phyloP scores from a whole-genome alignment of 2,329 filamentous ascomycete species.

The Mycosphaerella arachidis region DNA sequence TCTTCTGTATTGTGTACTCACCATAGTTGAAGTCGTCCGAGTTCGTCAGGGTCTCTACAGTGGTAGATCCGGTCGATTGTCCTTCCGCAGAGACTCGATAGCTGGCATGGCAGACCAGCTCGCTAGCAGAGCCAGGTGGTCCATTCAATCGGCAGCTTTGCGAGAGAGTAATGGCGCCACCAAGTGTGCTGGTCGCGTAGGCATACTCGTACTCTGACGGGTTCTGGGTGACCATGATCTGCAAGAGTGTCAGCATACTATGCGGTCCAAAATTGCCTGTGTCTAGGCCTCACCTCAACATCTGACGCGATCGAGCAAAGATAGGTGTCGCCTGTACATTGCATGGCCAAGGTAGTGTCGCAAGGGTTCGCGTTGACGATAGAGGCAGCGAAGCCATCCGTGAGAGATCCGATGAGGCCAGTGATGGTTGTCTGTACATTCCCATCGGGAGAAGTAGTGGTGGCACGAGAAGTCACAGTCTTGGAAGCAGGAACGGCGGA shows the following conservation, averaged over 20 bases:
- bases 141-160: slow-evolving; percentile 6
- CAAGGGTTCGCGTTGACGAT: slow-evolving; percentile 14
- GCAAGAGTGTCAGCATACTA: not conserved
- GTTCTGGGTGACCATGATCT: slow-evolving; percentile 13
- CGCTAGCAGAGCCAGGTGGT: not conserved
- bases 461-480: not conserved
- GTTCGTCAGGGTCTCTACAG: slow-evolving; percentile 3
- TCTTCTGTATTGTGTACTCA: too few relatives aligned
- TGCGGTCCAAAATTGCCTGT: not conserved
- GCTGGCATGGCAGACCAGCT: not conserved
- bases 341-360: slow-evolving; percentile 13
- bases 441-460: not conserved
- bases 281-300: not conserved
- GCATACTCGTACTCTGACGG: slow-evolving; percentile 8
- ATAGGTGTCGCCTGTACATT: slow-evolving; percentile 7
- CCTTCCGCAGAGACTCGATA: not conserved
- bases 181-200: slow-evolving; percentile 1
- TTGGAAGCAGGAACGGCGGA: not conserved
- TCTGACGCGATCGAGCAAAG: not conserved
- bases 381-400: slow-evolving; percentile 7
- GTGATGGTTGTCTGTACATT: slow-evolving; percentile 7
- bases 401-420: slow-evolving; percentile 8
- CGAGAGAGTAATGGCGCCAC: not conserved
- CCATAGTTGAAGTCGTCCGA: slow-evolving; percentile 11
- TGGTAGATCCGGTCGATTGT: not conserved